These are phyloP conservation scores for Apophysomyces sp. DNA, from an alignment of 371 early-diverging fungal species.

Conservation along the genomic window DNA sequence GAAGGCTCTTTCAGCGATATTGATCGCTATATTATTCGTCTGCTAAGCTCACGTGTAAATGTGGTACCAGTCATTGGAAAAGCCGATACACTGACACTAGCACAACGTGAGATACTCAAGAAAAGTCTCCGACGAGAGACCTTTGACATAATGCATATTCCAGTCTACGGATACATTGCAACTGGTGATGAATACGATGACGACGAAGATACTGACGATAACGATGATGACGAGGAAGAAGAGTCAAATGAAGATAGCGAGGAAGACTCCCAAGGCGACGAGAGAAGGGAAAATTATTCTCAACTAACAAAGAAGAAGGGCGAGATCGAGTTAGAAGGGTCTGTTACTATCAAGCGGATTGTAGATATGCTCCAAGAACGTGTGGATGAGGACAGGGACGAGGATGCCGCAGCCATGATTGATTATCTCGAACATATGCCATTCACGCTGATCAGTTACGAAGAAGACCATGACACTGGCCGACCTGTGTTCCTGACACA, in stretches of 20 bases:
- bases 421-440: constrained; percentile 53
- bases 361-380: constrained; percentile 26
- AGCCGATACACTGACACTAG: constrained; percentile 88
- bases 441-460: constrained; percentile 73
- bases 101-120: constrained; percentile 85
- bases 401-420: constrained; percentile 32
- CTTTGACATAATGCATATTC: constrained; percentile 52
- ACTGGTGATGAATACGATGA: constrained; percentile 21
- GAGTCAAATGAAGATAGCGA: constrained; percentile 23
- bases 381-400: constrained; percentile 30
- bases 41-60: constrained; percentile 84
- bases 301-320: background rate
- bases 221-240: constrained; percentile 22
- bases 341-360: constrained; percentile 1
- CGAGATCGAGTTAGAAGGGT: background rate
- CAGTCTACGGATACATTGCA: constrained; percentile 65
- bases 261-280: constrained; percentile 20
- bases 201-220: constrained; percentile 27
- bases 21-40: constrained; percentile 85
- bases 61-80: constrained; percentile 98
- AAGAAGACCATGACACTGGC: constrained; percentile 48
- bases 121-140: constrained; percentile 60
- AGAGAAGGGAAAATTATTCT: background rate
- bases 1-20: constrained; percentile 63
- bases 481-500: constrained; percentile 16